A percentile compares a stretch with the other conserved stretches of the same genome.
These are phyloP conservation scores for Stentor coeruleus DNA, from an alignment of 73 alveolate species.

Conservation along the genomic window DNA sequence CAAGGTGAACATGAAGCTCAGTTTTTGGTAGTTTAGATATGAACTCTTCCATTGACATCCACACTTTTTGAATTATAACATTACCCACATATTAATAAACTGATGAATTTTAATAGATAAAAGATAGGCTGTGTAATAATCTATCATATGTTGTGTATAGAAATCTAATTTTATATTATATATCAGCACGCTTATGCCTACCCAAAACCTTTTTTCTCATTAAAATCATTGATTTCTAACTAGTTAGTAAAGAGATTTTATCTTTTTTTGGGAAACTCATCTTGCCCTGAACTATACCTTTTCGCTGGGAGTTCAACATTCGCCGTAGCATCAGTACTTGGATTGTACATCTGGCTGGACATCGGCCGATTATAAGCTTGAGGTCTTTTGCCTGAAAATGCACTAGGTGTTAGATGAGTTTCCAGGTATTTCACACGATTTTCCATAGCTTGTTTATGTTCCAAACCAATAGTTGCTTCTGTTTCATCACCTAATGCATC, in stretches of 20 bases:
- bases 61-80: no score
- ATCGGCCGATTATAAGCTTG: slow-evolving; percentile 1
- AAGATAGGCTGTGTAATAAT: no score
- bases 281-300: neutral
- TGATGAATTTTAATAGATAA: no score
- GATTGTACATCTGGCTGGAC: neutral
- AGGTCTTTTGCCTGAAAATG: slow-evolving; percentile 10
- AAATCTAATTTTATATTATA: no score
- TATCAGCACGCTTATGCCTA: no score
- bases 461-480: slow-evolving; percentile 27
- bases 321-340: slow-evolving; percentile 14
- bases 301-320: slow-evolving; percentile 22
- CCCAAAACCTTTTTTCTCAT: no score
- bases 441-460: slow-evolving; percentile 29
- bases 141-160: no score
- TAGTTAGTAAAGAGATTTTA: no score
- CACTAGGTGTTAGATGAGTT: slow-evolving; percentile 4
- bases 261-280: neutral
- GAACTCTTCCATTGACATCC: neutral
- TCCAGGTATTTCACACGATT: slow-evolving; percentile 21
- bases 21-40: slow-evolving; percentile 7
- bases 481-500: slow-evolving; percentile 76
- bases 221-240: no score
- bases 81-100: no score
- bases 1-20: slow-evolving; percentile 17